phyloP scores from a whole-genome alignment of 2,329 filamentous ascomycete genomes.

The Trichoderma oligosporum region DNA sequence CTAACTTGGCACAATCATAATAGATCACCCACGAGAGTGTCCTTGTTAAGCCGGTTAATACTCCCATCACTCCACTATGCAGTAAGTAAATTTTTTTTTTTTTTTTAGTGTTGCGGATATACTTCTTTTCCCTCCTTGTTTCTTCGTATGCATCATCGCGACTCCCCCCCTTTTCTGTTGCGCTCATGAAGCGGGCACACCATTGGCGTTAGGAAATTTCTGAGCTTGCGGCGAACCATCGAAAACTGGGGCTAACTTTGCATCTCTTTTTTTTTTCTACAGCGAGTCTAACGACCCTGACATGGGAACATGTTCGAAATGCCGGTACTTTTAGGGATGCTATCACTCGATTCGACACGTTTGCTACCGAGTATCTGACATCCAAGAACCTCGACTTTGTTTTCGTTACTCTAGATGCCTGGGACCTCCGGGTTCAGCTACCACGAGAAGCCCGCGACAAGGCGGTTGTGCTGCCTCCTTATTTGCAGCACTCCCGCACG shows the following conservation, averaged over 20 bases:
- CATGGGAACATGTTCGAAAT: slow-evolving; percentile 98
- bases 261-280: slow-evolving; percentile 26
- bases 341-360: slow-evolving; percentile 89
- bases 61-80: slow-evolving; percentile 95
- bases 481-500: slow-evolving; percentile 94
- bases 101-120: slow-evolving; percentile 30
- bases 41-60: slow-evolving; percentile 97
- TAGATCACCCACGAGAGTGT: slow-evolving; percentile 94
- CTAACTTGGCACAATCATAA: slow-evolving; percentile 21
- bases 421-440: slow-evolving; percentile 96
- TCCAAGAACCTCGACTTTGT: slow-evolving; percentile 94
- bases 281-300: slow-evolving; percentile 96
- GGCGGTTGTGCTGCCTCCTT: slow-evolving; percentile 91
- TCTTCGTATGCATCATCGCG: too few species aligned
- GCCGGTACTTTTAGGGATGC: slow-evolving; percentile 97
- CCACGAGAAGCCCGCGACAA: slow-evolving; percentile 97
- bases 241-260: slow-evolving; percentile 19
- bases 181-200: slow-evolving; percentile 1
- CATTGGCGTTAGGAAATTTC: slow-evolving; percentile 13
- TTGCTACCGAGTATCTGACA: slow-evolving; percentile 85
- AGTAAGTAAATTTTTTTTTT: too few species aligned
- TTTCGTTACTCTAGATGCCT: slow-evolving; percentile 96
- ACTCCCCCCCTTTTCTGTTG: slow-evolving; percentile 7
- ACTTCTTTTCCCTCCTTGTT: background rate
- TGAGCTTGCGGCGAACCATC: slow-evolving; percentile 10